Evolutionary conservation across 2,329 filamentous ascomycete genomes (phyloP).

Genomic region (Nemania diffusa): DNA sequence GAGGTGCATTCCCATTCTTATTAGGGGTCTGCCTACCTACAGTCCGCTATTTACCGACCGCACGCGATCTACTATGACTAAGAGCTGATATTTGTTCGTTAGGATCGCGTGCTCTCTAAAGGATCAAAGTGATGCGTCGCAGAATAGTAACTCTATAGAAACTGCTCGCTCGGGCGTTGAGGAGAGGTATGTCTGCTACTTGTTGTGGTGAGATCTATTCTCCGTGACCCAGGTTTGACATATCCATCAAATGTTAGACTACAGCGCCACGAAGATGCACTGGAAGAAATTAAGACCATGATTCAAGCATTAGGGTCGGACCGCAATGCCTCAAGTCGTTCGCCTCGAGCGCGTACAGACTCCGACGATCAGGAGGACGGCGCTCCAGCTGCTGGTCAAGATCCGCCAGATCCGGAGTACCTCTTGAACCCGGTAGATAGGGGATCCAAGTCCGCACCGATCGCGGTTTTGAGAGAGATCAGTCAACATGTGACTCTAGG

Average conservation of each 20-base stretch:
- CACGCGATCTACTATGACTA: background rate
- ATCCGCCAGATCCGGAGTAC: slow-evolving; percentile 41
- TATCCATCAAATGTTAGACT: slow-evolving; percentile 35
- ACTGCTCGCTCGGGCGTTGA: slow-evolving; percentile 35
- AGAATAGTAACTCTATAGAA: slow-evolving; percentile 2
- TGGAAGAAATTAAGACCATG: slow-evolving; percentile 44
- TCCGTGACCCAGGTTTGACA: slow-evolving; percentile 7
- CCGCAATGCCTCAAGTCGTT: slow-evolving; percentile 18
- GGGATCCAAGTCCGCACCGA: slow-evolving; percentile 47
- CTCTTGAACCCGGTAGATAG: slow-evolving; percentile 47
- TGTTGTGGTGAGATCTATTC: background rate
- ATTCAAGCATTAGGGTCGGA: slow-evolving; percentile 37
- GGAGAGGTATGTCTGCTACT: slow-evolving; percentile 41
- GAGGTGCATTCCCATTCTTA: slow-evolving; percentile 38
- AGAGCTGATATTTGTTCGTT: slow-evolving; percentile 20
- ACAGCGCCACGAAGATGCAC: slow-evolving; percentile 43
- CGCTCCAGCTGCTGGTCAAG: slow-evolving; percentile 29
- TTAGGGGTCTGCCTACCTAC: too few relatives aligned
- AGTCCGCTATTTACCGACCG: background rate
- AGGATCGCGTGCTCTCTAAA: slow-evolving; percentile 47
- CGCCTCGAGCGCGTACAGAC: slow-evolving; percentile 18
- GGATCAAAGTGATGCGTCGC: slow-evolving; percentile 34
- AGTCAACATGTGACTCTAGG: slow-evolving; percentile 46
- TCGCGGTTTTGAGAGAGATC: slow-evolving; percentile 49
- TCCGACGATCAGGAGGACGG: slow-evolving; percentile 24